Percentiles rank a stretch among this genome's conserved stretches.
phyloP scores from a whole-genome alignment of 257 asterid species.

The Fraxinus quadrangulata region DNA sequence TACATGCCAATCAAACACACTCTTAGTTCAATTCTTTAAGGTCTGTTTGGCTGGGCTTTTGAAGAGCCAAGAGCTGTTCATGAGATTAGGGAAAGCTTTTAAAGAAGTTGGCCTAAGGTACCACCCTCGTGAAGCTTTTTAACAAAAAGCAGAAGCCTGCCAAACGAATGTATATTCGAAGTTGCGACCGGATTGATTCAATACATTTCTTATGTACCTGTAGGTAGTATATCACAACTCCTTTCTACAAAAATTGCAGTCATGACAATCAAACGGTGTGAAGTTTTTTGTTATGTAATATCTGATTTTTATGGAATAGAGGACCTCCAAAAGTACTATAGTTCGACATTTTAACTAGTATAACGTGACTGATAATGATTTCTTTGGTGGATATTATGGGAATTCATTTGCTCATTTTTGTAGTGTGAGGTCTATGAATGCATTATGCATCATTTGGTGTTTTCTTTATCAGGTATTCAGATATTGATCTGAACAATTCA shows the following conservation, averaged over 20 bases:
- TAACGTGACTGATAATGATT: neutral
- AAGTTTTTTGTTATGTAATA: neutral
- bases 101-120: no score
- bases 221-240: no score
- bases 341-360: neutral
- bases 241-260: neutral
- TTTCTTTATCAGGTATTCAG: conserved; percentile 34
- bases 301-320: neutral
- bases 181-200: no score
- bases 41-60: no score
- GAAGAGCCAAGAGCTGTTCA: no score
- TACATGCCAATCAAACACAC: no score
- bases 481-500: conserved; percentile 26
- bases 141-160: no score
- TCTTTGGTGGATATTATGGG: neutral
- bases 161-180: no score
- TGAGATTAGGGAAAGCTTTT: no score
- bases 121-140: no score
- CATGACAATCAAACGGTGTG: neutral
- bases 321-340: neutral
- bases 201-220: no score
- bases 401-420: neutral
- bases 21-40: conserved; percentile 3
- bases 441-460: neutral
- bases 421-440: neutral